Percentiles rank a stretch among this genome's conserved stretches.
These are phyloP conservation scores for Adansonia gregorii DNA, from an alignment of 441 rosid species.

Conservation along the genomic window DNA sequence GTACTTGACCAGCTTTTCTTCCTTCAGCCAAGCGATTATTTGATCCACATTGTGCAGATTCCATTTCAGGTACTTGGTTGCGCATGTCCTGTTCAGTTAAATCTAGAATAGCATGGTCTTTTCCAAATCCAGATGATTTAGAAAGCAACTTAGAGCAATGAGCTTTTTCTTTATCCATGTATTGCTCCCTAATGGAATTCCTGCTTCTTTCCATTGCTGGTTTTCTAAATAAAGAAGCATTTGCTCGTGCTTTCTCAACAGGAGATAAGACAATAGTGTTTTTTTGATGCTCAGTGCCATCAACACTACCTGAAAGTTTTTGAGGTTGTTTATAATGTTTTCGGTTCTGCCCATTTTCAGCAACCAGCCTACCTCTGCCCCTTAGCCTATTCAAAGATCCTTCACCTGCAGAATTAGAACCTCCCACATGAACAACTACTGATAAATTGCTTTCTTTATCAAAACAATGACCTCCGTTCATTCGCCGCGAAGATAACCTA, in stretches of 20 bases:
- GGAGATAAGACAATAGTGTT: slow-evolving; percentile 30
- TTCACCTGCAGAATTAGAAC: slow-evolving; percentile 32
- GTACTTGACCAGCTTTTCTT: slow-evolving; percentile 37
- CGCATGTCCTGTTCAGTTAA: slow-evolving; percentile 31
- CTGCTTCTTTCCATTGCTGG: slow-evolving; percentile 29
- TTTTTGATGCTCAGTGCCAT: slow-evolving; percentile 35
- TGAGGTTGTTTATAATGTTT: slow-evolving; percentile 29
- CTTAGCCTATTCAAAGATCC: slow-evolving; percentile 36
- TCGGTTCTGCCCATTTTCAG: slow-evolving; percentile 37
- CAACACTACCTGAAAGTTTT: slow-evolving; percentile 28
- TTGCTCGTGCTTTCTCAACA: slow-evolving; percentile 31
- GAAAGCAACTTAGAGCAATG: slow-evolving; percentile 30
- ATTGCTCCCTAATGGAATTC: slow-evolving; percentile 33
- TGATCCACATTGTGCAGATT: slow-evolving; percentile 33
- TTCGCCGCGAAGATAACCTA: slow-evolving; percentile 35
- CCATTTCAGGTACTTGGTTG: slow-evolving; percentile 35
- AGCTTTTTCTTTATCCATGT: slow-evolving; percentile 47
- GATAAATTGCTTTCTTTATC: slow-evolving; percentile 44
- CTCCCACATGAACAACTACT: slow-evolving; percentile 32
- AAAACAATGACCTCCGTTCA: slow-evolving; percentile 30
- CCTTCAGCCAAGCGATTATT: slow-evolving; percentile 36
- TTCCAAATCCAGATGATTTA: slow-evolving; percentile 27
- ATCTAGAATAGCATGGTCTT: slow-evolving; percentile 38
- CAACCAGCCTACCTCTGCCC: slow-evolving; percentile 38
- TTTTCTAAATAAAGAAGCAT: slow-evolving; percentile 51